Evolutionary conservation across 2,329 filamentous ascomycete genomes (phyloP).

Genomic region (Paecilomyces niveus): DNA sequence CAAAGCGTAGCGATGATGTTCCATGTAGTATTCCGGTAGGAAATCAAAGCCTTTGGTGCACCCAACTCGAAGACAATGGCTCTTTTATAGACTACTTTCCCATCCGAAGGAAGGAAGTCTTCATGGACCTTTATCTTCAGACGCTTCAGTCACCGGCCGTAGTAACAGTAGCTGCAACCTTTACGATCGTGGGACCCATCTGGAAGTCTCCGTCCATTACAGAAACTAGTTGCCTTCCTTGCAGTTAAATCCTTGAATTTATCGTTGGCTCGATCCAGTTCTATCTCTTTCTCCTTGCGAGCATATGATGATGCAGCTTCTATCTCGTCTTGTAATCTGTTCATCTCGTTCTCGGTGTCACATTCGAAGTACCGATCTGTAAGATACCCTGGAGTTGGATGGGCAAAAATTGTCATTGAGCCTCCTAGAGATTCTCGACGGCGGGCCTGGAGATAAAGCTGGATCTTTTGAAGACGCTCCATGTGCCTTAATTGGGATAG

Average conservation of each 20-base stretch:
- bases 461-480: conserved; percentile 43
- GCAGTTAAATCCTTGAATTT: conserved; percentile 32
- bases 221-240: conserved; percentile 24
- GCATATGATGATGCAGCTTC: conserved; percentile 19
- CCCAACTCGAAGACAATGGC: conserved; percentile 47
- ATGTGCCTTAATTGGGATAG: conserved; percentile 44
- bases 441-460: conserved; percentile 43
- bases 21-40: conserved; percentile 51
- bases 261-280: conserved; percentile 28
- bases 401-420: conserved; percentile 43
- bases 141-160: conserved; percentile 24
- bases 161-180: conserved; percentile 41
- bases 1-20: conserved; percentile 35
- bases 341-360: conserved; percentile 14
- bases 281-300: conserved; percentile 29
- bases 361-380: conserved; percentile 40
- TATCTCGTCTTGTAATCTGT: conserved; percentile 26
- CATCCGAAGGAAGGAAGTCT: conserved; percentile 38
- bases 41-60: conserved; percentile 37
- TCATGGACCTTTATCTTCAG: conserved; percentile 45
- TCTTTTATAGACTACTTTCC: conserved; percentile 24
- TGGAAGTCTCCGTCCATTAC: conserved; percentile 16
- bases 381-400: conserved; percentile 37
- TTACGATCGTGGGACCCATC: conserved; percentile 19
- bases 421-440: conserved; percentile 9